Percentiles rank a stretch among this genome's conserved stretches.
phyloP scores from a whole-genome alignment of 2,329 filamentous ascomycete species.

The Chaetomiaceae sp. region DNA sequence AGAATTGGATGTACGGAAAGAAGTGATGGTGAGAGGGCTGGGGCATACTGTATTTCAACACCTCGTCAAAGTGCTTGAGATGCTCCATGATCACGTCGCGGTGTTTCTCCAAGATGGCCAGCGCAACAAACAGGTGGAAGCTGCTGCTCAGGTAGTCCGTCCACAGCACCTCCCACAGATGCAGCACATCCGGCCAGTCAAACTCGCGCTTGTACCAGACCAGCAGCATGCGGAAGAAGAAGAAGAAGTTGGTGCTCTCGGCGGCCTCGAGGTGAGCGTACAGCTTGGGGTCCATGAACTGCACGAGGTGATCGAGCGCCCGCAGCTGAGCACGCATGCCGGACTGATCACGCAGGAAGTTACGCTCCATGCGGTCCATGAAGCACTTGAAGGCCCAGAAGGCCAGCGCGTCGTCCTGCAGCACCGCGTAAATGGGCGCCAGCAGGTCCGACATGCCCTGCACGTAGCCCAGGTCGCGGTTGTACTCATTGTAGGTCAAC shows the following conservation, averaged over 20 bases:
- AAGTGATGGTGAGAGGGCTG: neutral
- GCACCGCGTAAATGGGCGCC: constrained; percentile 90
- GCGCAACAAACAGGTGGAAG: constrained; percentile 89
- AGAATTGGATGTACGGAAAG: neutral
- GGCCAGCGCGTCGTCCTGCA: constrained; percentile 93
- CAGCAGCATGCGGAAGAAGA: constrained; percentile 98
- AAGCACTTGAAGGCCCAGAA: constrained; percentile 96
- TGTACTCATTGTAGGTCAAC: constrained; percentile 97
- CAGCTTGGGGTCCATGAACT: constrained; percentile 92
- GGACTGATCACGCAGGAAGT: constrained; percentile 91
- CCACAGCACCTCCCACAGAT: constrained; percentile 91
- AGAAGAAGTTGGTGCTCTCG: constrained; percentile 98
- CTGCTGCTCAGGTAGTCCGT: constrained; percentile 83
- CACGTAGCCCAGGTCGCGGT: constrained; percentile 90
- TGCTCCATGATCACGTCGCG: constrained; percentile 95
- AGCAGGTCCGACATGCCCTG: constrained; percentile 98
- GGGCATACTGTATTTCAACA: constrained; percentile 82
- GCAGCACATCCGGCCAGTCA: constrained; percentile 76
- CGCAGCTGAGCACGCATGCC: constrained; percentile 91
- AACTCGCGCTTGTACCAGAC: constrained; percentile 99
- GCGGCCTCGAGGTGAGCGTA: constrained; percentile 84
- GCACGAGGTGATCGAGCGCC: constrained; percentile 88
- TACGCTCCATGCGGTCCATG: constrained; percentile 97
- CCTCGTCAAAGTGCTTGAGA: constrained; percentile 89
- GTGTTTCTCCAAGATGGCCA: constrained; percentile 93